Percentiles rank a stretch among this genome's conserved stretches.
phyloP scores from a whole-genome alignment of 139 green algal species.

The Tetraselmis striata region DNA sequence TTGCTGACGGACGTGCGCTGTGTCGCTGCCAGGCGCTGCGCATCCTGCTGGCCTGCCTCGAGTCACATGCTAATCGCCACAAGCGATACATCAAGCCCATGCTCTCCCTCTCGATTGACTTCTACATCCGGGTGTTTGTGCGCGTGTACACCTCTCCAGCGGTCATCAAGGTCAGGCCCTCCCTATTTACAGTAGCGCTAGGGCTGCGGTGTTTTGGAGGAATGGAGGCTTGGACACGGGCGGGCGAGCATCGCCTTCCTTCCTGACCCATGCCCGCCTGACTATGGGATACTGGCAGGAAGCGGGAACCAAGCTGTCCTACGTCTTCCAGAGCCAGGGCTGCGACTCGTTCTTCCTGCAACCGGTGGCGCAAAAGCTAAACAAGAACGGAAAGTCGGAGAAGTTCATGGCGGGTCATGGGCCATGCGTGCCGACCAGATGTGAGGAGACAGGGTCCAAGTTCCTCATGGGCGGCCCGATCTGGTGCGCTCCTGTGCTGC shows the following conservation, averaged over 20 bases:
- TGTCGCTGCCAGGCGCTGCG: constrained; percentile 79
- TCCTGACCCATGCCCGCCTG: too few relatives aligned
- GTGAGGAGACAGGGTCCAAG: constrained; percentile 60
- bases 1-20: too few relatives aligned
- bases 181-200: too few relatives aligned
- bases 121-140: constrained; percentile 81
- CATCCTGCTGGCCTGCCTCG: constrained; percentile 86
- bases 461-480: constrained; percentile 90
- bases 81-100: constrained; percentile 90
- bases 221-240: too few relatives aligned
- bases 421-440: constrained; percentile 55
- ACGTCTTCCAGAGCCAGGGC: constrained; percentile 84
- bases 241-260: too few relatives aligned
- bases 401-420: constrained; percentile 57
- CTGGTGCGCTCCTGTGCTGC: constrained; percentile 85
- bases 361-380: constrained; percentile 35
- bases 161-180: constrained; percentile 45
- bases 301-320: constrained; percentile 65
- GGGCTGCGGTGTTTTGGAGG: too few relatives aligned
- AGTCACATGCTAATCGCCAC: constrained; percentile 69
- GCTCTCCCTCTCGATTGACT: constrained; percentile 87
- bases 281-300: too few relatives aligned
- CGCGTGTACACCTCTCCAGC: constrained; percentile 71
- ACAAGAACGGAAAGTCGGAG: constrained; percentile 24
- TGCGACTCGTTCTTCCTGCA: constrained; percentile 91